Conservation (phyloP, 176 grass and related monocot genomes). For the Zoysia pacifica region DNA sequence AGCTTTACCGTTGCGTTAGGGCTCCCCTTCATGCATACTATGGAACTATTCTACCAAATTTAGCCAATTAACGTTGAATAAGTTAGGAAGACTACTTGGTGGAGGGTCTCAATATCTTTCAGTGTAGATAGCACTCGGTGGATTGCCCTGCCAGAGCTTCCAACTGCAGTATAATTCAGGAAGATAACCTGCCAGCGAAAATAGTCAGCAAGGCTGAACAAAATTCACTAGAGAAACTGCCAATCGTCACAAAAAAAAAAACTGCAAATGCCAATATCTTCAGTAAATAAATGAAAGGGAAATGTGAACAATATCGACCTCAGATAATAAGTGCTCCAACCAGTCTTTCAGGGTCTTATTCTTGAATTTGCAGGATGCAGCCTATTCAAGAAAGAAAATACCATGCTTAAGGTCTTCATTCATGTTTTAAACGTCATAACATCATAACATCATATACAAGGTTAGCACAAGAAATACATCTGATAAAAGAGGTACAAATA, state of each 20-base stretch:
- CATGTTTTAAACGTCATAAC: not conserved
- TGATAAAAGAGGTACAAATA: not conserved
- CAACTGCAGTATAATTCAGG: constrained; percentile 46
- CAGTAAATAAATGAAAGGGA: not conserved
- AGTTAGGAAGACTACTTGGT: constrained; percentile 42
- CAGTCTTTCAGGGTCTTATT: constrained; percentile 70
- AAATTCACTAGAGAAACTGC: not conserved
- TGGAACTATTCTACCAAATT: not conserved
- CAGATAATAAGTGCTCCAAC: constrained; percentile 52
- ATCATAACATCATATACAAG: not conserved
- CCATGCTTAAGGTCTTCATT: constrained; percentile 16
- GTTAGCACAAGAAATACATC: not conserved
- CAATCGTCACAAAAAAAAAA: not conserved
- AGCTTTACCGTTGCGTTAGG: no score
- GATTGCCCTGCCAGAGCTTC: constrained; percentile 60
- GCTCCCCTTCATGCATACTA: not conserved
- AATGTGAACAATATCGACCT: constrained; percentile 52
- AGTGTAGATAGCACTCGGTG: constrained; percentile 65
- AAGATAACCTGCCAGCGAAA: constrained; percentile 54
- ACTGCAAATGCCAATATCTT: not conserved
- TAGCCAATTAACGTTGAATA: constrained; percentile 22
- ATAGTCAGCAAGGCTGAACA: constrained; percentile 1
- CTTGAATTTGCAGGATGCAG: constrained; percentile 66
- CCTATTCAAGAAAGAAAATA: constrained; percentile 38
- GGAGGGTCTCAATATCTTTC: constrained; percentile 60